phyloP scores from a whole-genome alignment of 345 rosid species.

The Eucalyptus decipiens region DNA sequence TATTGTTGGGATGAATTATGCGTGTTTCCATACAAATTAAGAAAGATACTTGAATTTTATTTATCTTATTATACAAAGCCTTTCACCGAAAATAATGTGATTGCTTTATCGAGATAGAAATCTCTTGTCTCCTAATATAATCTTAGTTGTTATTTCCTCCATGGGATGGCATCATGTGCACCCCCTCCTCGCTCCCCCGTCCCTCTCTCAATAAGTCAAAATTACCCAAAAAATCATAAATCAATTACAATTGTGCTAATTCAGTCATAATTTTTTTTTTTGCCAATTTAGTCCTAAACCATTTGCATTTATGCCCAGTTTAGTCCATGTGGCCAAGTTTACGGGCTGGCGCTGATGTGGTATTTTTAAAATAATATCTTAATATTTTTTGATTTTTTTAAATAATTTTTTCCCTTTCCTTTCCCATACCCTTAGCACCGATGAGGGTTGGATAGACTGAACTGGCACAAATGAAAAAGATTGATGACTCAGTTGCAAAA shows the following conservation, averaged over 20 bases:
- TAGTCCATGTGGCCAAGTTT: too few relatives aligned
- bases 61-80: background rate
- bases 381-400: too few relatives aligned
- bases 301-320: too few relatives aligned
- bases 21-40: background rate
- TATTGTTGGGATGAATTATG: background rate
- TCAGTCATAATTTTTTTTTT: too few relatives aligned
- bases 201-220: background rate
- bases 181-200: background rate
- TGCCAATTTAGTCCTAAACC: too few relatives aligned
- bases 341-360: fast-evolving
- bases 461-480: too few relatives aligned
- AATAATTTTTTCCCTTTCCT: too few relatives aligned
- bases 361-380: too few relatives aligned
- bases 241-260: fast-evolving
- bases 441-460: fast-evolving
- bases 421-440: too few relatives aligned
- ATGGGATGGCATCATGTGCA: background rate
- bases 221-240: too few relatives aligned
- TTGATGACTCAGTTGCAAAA: too few relatives aligned
- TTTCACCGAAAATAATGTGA: background rate
- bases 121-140: background rate
- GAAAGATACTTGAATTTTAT: background rate
- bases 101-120: background rate
- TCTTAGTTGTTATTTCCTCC: background rate